A percentile compares a stretch with the other conserved stretches of the same genome.
These are phyloP conservation scores for Thalassiosira oceanica DNA, from an alignment of 352 stramenopile species.

Conservation along the genomic window DNA sequence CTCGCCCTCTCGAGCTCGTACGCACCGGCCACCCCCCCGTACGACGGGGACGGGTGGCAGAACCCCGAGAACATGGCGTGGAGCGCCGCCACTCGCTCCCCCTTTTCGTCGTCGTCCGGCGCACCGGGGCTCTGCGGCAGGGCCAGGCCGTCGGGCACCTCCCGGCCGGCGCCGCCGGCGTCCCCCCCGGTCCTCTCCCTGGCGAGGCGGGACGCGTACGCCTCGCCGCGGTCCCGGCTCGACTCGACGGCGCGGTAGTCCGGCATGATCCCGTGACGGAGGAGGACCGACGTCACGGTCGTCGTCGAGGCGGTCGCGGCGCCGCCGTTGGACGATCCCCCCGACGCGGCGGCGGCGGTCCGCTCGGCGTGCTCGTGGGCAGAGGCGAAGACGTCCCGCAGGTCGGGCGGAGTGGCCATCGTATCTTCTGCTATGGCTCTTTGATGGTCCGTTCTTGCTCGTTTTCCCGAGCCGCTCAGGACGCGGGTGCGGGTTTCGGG, in stretches of 20 bases:
- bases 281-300: neutral
- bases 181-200: neutral
- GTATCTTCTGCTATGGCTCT: no score
- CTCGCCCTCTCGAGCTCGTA: slow-evolving; percentile 33
- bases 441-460: no score
- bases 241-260: slow-evolving; percentile 3
- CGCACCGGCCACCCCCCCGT: slow-evolving; percentile 35
- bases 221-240: slow-evolving; percentile 2
- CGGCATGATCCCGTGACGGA: slow-evolving; percentile 6
- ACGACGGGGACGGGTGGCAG: slow-evolving; percentile 44
- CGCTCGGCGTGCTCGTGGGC: no score
- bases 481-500: no score
- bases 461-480: no score
- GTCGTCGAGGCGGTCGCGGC: no score
- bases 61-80: slow-evolving; percentile 63
- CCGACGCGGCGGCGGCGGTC: no score
- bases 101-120: neutral
- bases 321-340: no score
- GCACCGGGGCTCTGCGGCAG: neutral
- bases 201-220: neutral
- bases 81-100: slow-evolving; percentile 35
- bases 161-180: neutral
- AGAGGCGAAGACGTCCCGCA: no score
- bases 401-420: no score
- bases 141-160: neutral